Percentiles rank a stretch among this genome's conserved stretches.
Evolutionary conservation across 768 basidiomycete species (phyloP).

Genomic region (Rhizopogon salebrosus): DNA sequence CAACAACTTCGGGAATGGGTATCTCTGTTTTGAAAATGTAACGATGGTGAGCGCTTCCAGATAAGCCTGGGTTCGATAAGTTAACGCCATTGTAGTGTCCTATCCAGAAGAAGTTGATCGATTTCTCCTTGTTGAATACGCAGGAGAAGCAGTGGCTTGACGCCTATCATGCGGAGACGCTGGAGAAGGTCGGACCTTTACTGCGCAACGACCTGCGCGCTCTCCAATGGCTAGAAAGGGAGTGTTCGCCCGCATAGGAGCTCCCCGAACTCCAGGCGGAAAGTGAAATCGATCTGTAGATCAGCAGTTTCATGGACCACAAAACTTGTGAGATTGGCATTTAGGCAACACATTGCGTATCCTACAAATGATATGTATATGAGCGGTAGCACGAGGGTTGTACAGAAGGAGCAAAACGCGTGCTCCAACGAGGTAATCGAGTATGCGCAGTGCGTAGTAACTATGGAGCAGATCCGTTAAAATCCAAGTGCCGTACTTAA

Average conservation of each 20-base stretch:
- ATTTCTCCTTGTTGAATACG: slow-evolving; percentile 51
- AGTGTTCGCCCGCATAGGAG: slow-evolving; percentile 34
- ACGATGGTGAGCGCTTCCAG: slow-evolving; percentile 63
- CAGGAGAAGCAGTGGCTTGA: slow-evolving; percentile 83
- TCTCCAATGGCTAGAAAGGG: slow-evolving; percentile 57
- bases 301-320: not conserved
- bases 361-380: not conserved
- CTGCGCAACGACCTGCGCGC: slow-evolving; percentile 59
- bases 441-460: slow-evolving; percentile 1
- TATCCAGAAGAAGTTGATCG: slow-evolving; percentile 81
- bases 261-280: not conserved
- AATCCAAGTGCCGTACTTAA: not conserved
- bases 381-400: slow-evolving; percentile 3
- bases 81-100: slow-evolving; percentile 47
- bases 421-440: not conserved
- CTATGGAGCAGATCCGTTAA: slow-evolving; percentile 1
- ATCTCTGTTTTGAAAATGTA: slow-evolving; percentile 78
- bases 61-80: not conserved
- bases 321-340: no score
- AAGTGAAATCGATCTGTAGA: not conserved
- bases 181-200: slow-evolving; percentile 67
- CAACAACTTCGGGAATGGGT: slow-evolving; percentile 80
- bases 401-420: not conserved
- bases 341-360: no score
- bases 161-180: slow-evolving; percentile 72